A percentile compares a stretch with the other conserved stretches of the same genome.
Conservation (phyloP, 192 early-diverging fungal species). For the Linnemannia schmuckeri region DNA sequence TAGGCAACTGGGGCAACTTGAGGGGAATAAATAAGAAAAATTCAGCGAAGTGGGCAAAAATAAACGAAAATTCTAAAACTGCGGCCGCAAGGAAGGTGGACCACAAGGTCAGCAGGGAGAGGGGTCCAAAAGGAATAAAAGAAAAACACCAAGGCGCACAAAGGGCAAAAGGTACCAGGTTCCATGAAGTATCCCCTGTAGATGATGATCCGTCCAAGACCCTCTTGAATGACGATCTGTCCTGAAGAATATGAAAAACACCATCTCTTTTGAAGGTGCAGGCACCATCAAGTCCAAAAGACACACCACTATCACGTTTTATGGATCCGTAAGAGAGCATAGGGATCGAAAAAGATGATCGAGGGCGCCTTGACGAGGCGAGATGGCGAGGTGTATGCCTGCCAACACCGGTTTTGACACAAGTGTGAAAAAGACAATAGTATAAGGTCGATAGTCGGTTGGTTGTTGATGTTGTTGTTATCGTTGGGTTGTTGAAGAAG, state of each 20-base stretch:
- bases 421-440: background rate
- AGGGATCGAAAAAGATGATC: background rate
- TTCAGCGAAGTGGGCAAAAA: background rate
- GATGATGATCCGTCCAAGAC: background rate
- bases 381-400: background rate
- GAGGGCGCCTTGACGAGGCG: background rate
- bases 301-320: background rate
- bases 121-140: background rate
- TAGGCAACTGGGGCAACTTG: background rate
- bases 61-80: conserved; percentile 5
- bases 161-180: background rate
- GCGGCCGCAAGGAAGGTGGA: background rate
- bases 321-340: background rate
- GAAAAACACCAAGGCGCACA: background rate
- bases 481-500: background rate
- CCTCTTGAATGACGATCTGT: background rate
- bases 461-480: background rate
- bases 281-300: background rate
- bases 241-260: background rate
- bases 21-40: background rate
- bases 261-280: background rate
- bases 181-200: background rate
- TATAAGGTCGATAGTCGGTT: background rate
- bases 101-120: background rate
- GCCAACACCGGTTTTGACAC: background rate